These are phyloP conservation scores for Cephaloascus albidus DNA, from an alignment of 805 yeast genomes.

Conservation along the genomic window DNA sequence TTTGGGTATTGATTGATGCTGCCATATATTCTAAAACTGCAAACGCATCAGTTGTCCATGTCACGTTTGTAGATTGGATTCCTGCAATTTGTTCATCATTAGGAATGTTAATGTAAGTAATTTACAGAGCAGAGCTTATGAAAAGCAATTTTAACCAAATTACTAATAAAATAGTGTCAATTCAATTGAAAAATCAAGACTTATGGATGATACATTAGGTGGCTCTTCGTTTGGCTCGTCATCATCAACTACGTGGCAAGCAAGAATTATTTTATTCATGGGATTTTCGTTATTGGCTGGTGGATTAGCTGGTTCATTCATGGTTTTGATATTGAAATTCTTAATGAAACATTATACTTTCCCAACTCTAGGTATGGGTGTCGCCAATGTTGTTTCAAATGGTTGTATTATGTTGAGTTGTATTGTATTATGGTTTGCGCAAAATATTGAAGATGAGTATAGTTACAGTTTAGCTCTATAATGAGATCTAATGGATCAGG, in stretches of 20 bases:
- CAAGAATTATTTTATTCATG: conserved; percentile 77
- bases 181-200: conserved; percentile 58
- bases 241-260: conserved; percentile 77
- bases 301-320: conserved; percentile 86
- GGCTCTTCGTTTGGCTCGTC: conserved; percentile 22
- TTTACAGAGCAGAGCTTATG: no score
- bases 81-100: conserved; percentile 82
- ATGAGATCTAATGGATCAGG: no score
- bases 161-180: conserved; percentile 36
- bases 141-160: no score
- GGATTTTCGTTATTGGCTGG: conserved; percentile 93
- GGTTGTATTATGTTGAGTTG: conserved; percentile 81
- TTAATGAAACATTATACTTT: conserved; percentile 66
- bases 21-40: conserved; percentile 77
- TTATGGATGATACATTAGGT: conserved; percentile 32
- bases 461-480: conserved; percentile 80
- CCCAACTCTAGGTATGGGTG: conserved; percentile 94
- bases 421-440: conserved; percentile 84
- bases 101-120: conserved; percentile 68
- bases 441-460: conserved; percentile 93
- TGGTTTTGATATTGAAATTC: conserved; percentile 80
- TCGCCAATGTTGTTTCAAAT: conserved; percentile 77
- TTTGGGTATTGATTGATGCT: conserved; percentile 86
- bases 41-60: conserved; percentile 81
- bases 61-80: conserved; percentile 91